Conservation (phyloP, 345 rosid genomes). For the Citrus glauca region DNA sequence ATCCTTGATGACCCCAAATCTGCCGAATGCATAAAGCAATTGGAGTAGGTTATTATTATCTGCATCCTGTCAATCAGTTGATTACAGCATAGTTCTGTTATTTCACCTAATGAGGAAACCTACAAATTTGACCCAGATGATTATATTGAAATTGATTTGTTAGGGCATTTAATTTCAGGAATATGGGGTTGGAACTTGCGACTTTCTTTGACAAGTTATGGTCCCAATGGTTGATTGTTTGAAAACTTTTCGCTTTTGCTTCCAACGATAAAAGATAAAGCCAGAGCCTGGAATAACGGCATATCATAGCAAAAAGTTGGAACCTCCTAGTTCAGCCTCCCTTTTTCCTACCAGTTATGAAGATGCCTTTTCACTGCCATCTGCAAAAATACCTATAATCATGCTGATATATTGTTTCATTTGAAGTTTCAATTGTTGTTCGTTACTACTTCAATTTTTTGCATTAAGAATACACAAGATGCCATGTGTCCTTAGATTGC, state of each 20-base stretch:
- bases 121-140: background rate
- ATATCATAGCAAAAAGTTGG: background rate
- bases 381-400: background rate
- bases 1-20: slow-evolving; percentile 58
- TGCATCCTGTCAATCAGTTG: background rate
- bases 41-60: slow-evolving; percentile 50
- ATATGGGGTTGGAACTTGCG: background rate
- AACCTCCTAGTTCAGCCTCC: background rate
- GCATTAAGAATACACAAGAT: background rate
- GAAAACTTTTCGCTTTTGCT: background rate
- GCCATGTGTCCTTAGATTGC: background rate
- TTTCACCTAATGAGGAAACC: background rate
- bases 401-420: background rate
- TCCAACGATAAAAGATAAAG: background rate
- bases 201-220: background rate
- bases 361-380: background rate
- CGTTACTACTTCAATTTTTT: background rate
- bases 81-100: background rate
- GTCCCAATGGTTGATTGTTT: background rate
- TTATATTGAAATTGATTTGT: background rate
- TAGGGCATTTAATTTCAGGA: background rate
- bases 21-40: slow-evolving; percentile 58
- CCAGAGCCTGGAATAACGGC: background rate
- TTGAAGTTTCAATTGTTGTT: background rate
- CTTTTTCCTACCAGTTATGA: background rate